Base-by-base conservation (phyloP, 768 basidiomycete genomes). In the Cantharellus cinnabarinus region DNA sequence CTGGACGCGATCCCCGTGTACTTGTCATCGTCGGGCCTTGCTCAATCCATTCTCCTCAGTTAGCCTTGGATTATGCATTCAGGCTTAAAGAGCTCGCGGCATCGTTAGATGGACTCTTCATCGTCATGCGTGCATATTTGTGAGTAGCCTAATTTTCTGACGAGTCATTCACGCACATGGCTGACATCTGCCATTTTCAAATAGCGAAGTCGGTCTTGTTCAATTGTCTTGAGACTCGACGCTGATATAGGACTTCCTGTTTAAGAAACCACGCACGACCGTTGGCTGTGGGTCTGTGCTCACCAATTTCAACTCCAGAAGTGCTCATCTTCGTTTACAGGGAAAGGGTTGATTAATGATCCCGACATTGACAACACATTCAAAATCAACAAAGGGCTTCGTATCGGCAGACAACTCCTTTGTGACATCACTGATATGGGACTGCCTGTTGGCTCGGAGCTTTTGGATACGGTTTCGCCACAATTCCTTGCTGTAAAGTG, bases 71-170 rank as follows among this genome's bases (percentile, higher is more conserved):
- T 64, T 90, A 90, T 66, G 88, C 87, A 7, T 72, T 72, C n/a
- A 74, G 80, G 52, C 77, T 87, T 67, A 85, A 77, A 67, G 73
- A 71, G 2, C 84, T 82, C 71, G 76, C 83, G 50, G 73, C 77
- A 15, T 70, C 74, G 20, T 58, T 86, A 65, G 69, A 70, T 2
- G 71, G 91, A 65, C 75, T 99, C 56, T 75, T 86, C 66, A 85
- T 99, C 67, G 72, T 98, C 70, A 99, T 99, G 95, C 79, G 95
- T 48, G 83, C 89, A 59, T 98, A 98, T 77, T 97, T 88, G 89
- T 93, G 67, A 69, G 89, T 79, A 5, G 15, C 54, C 7, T 34
- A 20, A 1, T 37, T 29, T 10, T 50, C 7, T 15, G 29, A 58
- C 57, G 60, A 61, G 52, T 56, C 58, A 40, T 37, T 2, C 53